Conservation (phyloP, 345 rosid genomes). For the Sisymbrium irio region DNA sequence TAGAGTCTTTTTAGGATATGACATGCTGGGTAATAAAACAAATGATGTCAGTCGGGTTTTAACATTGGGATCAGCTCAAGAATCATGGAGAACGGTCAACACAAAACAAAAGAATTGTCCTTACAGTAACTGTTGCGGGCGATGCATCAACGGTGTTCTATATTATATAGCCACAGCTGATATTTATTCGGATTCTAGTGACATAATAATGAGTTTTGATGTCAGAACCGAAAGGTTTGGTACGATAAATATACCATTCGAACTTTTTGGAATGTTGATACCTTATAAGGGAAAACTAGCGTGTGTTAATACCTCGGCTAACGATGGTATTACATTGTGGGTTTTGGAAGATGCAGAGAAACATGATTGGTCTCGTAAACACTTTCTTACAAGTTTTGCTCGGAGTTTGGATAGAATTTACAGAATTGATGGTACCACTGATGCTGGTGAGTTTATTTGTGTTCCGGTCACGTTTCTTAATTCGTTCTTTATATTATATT, state of each 20-base stretch:
- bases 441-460: not conserved
- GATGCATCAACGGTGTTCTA: not conserved
- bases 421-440: not conserved
- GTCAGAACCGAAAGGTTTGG: not conserved
- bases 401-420: not conserved
- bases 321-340: not conserved
- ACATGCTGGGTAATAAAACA: not conserved
- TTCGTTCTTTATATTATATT: not conserved
- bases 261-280: not conserved
- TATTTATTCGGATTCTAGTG: not conserved
- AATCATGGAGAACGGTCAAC: conserved; percentile 1
- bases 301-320: not conserved
- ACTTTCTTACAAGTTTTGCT: not conserved
- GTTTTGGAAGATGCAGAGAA: not conserved
- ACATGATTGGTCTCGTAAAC: not conserved
- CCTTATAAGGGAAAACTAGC: not conserved
- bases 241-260: not conserved
- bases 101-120: not conserved
- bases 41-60: not conserved
- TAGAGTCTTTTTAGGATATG: not conserved
- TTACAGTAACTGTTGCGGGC: accelerated
- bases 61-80: conserved; percentile 1
- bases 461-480: not conserved
- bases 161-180: not conserved
- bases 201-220: not conserved